These are phyloP conservation scores for Fusarium sp. DNA, from an alignment of 2,329 filamentous ascomycete species.

Conservation along the genomic window DNA sequence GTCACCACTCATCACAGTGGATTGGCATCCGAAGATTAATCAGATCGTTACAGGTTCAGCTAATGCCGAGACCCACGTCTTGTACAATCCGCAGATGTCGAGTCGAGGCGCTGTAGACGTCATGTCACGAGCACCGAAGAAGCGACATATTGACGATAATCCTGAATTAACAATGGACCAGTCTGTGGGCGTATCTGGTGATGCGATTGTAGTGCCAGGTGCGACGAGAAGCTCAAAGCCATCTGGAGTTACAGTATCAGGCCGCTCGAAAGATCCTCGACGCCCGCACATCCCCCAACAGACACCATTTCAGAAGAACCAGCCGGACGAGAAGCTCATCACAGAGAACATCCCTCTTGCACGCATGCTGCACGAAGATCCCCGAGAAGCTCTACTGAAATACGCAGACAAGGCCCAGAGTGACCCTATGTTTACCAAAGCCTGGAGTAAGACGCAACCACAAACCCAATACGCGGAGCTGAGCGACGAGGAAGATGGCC, in stretches of 20 bases:
- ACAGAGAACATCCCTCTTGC: constrained; percentile 89
- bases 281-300: constrained; percentile 85
- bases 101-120: constrained; percentile 84
- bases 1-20: constrained; percentile 82
- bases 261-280: constrained; percentile 80
- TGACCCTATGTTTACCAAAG: constrained; percentile 93
- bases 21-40: constrained; percentile 95
- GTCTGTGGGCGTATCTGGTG: constrained; percentile 82
- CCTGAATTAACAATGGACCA: constrained; percentile 87
- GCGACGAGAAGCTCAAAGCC: constrained; percentile 64
- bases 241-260: constrained; percentile 81
- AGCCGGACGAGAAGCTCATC: constrained; percentile 91
- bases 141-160: constrained; percentile 94
- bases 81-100: constrained; percentile 91
- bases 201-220: constrained; percentile 80
- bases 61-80: constrained; percentile 87
- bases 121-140: constrained; percentile 94
- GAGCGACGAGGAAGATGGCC: constrained; percentile 81
- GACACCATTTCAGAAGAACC: constrained; percentile 90
- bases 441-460: constrained; percentile 92
- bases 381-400: constrained; percentile 90
- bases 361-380: constrained; percentile 95
- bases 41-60: constrained; percentile 95
- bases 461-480: constrained; percentile 90
- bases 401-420: constrained; percentile 94